Evolutionary conservation across 352 stramenopile genomes (phyloP).

Genomic region (Elongisporangium undulatum): DNA sequence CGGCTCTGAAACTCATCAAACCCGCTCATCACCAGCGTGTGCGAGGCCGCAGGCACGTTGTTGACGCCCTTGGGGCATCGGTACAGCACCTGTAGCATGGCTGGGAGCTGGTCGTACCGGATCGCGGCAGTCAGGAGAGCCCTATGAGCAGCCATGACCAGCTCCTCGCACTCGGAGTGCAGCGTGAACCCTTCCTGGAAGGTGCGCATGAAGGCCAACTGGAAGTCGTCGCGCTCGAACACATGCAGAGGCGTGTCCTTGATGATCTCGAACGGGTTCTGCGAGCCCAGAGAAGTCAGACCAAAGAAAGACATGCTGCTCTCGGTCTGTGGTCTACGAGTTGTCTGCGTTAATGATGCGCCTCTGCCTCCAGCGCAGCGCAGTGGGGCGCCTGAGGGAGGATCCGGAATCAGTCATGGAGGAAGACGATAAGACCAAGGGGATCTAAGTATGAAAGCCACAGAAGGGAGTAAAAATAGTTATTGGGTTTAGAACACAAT

Average conservation of each 20-base stretch:
- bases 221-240: slow-evolving; percentile 50
- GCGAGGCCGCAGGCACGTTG: slow-evolving; percentile 33
- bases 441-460: no score
- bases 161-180: slow-evolving; percentile 55
- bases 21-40: slow-evolving; percentile 17
- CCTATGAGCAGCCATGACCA: slow-evolving; percentile 23
- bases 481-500: no score
- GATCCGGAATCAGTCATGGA: no score
- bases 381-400: no score
- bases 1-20: slow-evolving; percentile 9
- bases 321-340: no score
- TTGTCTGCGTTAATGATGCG: no score
- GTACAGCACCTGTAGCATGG: slow-evolving; percentile 47
- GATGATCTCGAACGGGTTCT: slow-evolving; percentile 47
- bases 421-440: no score
- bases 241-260: slow-evolving; percentile 54
- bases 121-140: slow-evolving; percentile 26
- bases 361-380: no score
- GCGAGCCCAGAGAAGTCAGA: slow-evolving; percentile 49
- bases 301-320: slow-evolving; percentile 69
- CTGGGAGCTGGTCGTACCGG: slow-evolving; percentile 27
- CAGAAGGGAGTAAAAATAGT: no score
- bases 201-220: slow-evolving; percentile 56
- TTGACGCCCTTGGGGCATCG: slow-evolving; percentile 50
- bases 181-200: slow-evolving; percentile 42